Percentiles rank a stretch among this genome's conserved stretches.
These are phyloP conservation scores for Piper betle DNA, from an alignment of 164 flowering plant species.

Conservation along the genomic window DNA sequence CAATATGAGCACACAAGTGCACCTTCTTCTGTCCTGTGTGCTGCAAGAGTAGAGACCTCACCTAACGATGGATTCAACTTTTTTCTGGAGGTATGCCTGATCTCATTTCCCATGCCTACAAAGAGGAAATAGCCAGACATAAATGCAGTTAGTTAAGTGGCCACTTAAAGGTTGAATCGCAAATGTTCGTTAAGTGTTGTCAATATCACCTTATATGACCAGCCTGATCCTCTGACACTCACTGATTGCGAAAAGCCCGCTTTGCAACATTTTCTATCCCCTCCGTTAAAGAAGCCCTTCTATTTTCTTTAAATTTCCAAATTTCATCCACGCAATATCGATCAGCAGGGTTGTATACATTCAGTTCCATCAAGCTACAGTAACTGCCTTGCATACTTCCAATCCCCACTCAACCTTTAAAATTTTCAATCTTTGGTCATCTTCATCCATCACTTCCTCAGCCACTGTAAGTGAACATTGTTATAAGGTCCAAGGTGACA, in stretches of 20 bases:
- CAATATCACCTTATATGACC: background rate
- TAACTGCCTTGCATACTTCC: slow-evolving; percentile 26
- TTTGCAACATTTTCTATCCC: slow-evolving; percentile 18
- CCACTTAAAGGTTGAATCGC: too few relatives aligned
- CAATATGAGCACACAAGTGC: too few relatives aligned
- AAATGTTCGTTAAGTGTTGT: too few relatives aligned
- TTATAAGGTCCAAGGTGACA: background rate
- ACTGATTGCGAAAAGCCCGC: too few relatives aligned
- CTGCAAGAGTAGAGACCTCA: too few relatives aligned
- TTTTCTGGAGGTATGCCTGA: too few relatives aligned
- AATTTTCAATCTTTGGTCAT: slow-evolving; percentile 33
- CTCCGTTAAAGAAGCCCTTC: slow-evolving; percentile 38
- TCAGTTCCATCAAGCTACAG: slow-evolving; percentile 21
- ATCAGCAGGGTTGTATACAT: slow-evolving; percentile 35
- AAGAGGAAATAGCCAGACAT: too few relatives aligned
- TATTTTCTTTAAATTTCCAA: slow-evolving; percentile 38
- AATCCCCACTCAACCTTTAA: slow-evolving; percentile 30
- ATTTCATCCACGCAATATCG: slow-evolving; percentile 29
- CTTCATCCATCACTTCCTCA: slow-evolving; percentile 33
- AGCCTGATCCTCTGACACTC: too few relatives aligned
- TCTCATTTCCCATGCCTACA: too few relatives aligned
- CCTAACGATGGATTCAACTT: too few relatives aligned
- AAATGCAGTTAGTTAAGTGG: too few relatives aligned
- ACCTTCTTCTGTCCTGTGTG: too few relatives aligned
- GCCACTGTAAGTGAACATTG: background rate